Percentiles rank a stretch among this genome's conserved stretches.
Evolutionary conservation across 495 filamentous ascomycete genomes (phyloP).

Genomic region (Aspergillus kassunensis): DNA sequence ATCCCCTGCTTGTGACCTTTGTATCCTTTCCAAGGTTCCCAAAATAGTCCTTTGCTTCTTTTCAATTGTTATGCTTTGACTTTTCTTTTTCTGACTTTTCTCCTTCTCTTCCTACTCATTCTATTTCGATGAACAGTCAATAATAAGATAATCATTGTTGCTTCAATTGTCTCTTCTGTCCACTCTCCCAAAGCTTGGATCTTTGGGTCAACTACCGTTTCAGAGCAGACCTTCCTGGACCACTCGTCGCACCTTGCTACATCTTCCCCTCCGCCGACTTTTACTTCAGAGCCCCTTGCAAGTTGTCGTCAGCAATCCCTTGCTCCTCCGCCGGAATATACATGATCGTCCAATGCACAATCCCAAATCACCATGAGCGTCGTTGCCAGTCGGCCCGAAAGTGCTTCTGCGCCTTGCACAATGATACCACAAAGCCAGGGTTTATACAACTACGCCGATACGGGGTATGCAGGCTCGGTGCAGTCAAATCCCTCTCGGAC

Average conservation of each 20-base stretch:
- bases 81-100: constrained; percentile 8
- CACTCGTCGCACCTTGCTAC: not conserved
- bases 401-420: constrained; percentile 30
- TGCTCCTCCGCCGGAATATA: constrained; percentile 1
- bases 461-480: constrained; percentile 27
- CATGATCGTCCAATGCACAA: constrained; percentile 13
- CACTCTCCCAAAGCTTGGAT: not conserved
- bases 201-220: not conserved
- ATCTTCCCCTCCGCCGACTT: constrained; percentile 6
- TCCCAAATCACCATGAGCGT: constrained; percentile 34
- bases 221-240: not conserved
- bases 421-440: constrained; percentile 19
- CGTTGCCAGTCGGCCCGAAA: constrained; percentile 42
- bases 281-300: constrained; percentile 9
- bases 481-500: constrained; percentile 33
- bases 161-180: too few relatives aligned
- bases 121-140: too few relatives aligned
- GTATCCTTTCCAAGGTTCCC: constrained; percentile 3
- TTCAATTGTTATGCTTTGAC: constrained; percentile 6
- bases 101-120: constrained; percentile 2
- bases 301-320: not conserved
- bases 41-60: constrained; percentile 19
- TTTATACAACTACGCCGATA: constrained; percentile 22
- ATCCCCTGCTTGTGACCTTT: constrained; percentile 5
- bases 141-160: too few relatives aligned